These are phyloP conservation scores for Cystobasidium ongulense DNA, from an alignment of 768 basidiomycete genomes.

Conservation along the genomic window DNA sequence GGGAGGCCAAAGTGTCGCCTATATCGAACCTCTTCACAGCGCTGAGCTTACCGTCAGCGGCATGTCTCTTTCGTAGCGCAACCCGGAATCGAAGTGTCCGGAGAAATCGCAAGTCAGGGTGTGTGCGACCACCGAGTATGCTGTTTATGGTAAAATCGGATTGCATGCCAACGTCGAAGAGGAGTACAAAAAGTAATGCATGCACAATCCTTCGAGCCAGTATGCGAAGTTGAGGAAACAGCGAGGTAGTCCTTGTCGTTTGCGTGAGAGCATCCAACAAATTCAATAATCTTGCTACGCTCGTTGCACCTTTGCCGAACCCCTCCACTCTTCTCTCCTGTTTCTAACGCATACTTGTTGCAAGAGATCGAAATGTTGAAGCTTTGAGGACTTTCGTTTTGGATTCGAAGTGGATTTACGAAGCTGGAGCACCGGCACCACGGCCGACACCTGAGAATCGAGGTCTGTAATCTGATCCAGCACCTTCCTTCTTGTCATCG, in stretches of 20 bases:
- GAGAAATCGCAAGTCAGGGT: too few relatives aligned
- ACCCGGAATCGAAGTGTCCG: too few relatives aligned
- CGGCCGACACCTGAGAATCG: slow-evolving; percentile 75
- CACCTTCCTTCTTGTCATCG: slow-evolving; percentile 66
- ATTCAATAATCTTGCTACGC: neutral
- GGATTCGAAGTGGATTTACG: neutral
- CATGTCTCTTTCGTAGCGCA: too few relatives aligned
- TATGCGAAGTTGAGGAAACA: neutral
- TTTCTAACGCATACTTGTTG: neutral
- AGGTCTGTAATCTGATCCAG: slow-evolving; percentile 81
- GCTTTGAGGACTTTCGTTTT: neutral
- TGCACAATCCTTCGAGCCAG: neutral
- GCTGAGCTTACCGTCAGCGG: too few relatives aligned
- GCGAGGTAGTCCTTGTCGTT: neutral
- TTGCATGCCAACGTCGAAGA: neutral
- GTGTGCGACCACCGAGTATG: too few relatives aligned
- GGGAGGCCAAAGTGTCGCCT: too few relatives aligned
- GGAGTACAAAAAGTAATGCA: neutral
- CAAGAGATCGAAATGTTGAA: neutral
- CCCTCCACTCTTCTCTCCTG: neutral
- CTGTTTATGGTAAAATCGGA: neutral
- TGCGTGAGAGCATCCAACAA: neutral
- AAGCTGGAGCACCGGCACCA: slow-evolving; percentile 50
- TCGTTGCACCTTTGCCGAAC: neutral
- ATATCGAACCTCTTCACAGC: too few relatives aligned